Conservation (phyloP, 768 basidiomycete genomes). For the Rubroboletus satanas region DNA sequence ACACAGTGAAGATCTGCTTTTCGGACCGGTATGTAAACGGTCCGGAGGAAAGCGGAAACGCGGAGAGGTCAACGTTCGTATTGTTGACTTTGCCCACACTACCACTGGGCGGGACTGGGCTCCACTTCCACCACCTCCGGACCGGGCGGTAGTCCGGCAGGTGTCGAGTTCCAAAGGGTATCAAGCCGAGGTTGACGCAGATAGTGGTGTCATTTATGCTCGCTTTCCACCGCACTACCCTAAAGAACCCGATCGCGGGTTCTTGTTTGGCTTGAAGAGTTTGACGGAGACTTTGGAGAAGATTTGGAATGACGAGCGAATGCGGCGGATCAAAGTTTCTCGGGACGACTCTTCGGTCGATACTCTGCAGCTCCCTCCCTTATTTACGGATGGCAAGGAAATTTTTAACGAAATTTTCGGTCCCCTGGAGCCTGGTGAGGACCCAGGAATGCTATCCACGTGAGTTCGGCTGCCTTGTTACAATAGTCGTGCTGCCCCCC, state of each 20-base stretch:
- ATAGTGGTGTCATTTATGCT: conserved; percentile 81
- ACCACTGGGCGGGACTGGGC: conserved; percentile 93
- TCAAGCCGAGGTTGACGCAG: conserved; percentile 75
- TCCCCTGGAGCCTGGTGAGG: conserved; percentile 46
- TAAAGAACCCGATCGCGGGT: conserved; percentile 88
- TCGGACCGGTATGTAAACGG: conserved; percentile 62
- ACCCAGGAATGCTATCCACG: conserved; percentile 74
- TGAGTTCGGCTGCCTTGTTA: conserved; percentile 28
- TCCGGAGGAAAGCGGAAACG: conserved; percentile 65
- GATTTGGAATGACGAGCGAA: conserved; percentile 86
- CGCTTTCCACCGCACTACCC: conserved; percentile 93
- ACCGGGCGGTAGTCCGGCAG: conserved; percentile 39
- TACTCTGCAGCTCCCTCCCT: conserved; percentile 54
- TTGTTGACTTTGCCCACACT: conserved; percentile 98
- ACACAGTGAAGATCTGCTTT: conserved; percentile 75
- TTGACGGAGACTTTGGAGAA: conserved; percentile 70
- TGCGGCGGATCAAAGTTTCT: conserved; percentile 59
- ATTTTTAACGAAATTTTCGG: conserved; percentile 75
- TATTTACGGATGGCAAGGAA: conserved; percentile 71
- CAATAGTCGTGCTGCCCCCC: background rate
- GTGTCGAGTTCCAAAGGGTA: conserved; percentile 68
- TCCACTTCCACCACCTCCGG: conserved; percentile 50
- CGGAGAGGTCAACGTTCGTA: conserved; percentile 91
- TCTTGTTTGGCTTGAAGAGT: conserved; percentile 85
- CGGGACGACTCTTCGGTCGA: conserved; percentile 51